These are phyloP conservation scores for Chaetomiaceae sp. DNA, from an alignment of 2,329 filamentous ascomycete species.

Conservation along the genomic window DNA sequence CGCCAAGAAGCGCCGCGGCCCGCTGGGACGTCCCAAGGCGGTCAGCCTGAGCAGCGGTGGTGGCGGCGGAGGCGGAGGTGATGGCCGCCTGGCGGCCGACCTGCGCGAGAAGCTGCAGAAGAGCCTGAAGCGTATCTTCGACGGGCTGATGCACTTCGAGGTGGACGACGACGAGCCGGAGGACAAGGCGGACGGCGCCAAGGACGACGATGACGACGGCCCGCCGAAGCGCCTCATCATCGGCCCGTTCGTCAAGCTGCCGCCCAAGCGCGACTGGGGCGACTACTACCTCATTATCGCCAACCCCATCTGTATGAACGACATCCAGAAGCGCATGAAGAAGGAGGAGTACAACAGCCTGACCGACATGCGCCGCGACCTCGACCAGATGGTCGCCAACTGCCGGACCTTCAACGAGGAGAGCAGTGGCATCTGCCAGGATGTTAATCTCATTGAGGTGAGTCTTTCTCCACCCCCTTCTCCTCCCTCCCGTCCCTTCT, in stretches of 20 bases:
- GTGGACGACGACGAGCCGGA: constrained; percentile 61
- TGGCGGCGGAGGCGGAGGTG: constrained; percentile 45
- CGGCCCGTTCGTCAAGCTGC: constrained; percentile 87
- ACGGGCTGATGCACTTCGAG: constrained; percentile 76
- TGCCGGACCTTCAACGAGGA: constrained; percentile 97
- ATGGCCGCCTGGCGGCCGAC: constrained; percentile 59
- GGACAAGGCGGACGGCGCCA: constrained; percentile 38
- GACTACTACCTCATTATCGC: constrained; percentile 95
- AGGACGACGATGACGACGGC: constrained; percentile 52
- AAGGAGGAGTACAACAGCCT: constrained; percentile 85
- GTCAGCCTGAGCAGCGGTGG: constrained; percentile 33
- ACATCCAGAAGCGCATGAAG: constrained; percentile 92
- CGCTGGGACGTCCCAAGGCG: constrained; percentile 63
- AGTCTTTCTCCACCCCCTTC: constrained; percentile 29
- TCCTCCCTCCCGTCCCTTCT: not conserved
- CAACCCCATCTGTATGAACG: constrained; percentile 91
- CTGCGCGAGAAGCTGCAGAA: constrained; percentile 74
- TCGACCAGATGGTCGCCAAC: constrained; percentile 80
- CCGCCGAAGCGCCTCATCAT: constrained; percentile 72
- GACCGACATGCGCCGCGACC: constrained; percentile 73
- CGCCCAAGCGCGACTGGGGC: constrained; percentile 80
- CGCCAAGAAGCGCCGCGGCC: constrained; percentile 70
- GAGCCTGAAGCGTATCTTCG: constrained; percentile 70
- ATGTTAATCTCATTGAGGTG: constrained; percentile 91
- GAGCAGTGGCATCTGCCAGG: constrained; percentile 81